These are phyloP conservation scores for Emmonsia crescens DNA, from an alignment of 2,329 filamentous ascomycete species.

Conservation along the genomic window DNA sequence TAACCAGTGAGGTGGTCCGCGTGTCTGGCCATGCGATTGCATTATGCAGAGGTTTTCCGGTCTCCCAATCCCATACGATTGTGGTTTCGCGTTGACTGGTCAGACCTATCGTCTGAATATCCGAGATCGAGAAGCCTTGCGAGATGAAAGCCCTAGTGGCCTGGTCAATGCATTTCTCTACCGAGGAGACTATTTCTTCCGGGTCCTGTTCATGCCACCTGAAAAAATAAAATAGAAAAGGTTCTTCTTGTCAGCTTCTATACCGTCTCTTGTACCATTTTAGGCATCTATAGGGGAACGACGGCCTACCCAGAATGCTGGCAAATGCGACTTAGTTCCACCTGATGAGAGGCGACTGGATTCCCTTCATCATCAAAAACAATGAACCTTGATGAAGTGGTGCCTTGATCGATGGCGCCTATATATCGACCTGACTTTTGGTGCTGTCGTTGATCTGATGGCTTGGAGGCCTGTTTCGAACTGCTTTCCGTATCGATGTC, in stretches of 20 bases:
- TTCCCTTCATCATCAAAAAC: slow-evolving; percentile 75
- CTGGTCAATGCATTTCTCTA: slow-evolving; percentile 68
- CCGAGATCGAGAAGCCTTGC: slow-evolving; percentile 54
- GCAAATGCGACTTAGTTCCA: slow-evolving; percentile 77
- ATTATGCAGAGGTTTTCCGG: slow-evolving; percentile 70
- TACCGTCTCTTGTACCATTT: neutral
- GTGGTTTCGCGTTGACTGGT: slow-evolving; percentile 88
- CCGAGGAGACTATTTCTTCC: slow-evolving; percentile 60
- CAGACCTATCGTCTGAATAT: slow-evolving; percentile 70
- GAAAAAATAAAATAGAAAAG: slow-evolving; percentile 9
- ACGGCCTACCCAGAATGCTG: slow-evolving; percentile 67
- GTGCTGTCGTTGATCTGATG: neutral
- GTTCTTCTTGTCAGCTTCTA: slow-evolving; percentile 1
- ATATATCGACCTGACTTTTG: slow-evolving; percentile 45
- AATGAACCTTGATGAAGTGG: slow-evolving; percentile 78
- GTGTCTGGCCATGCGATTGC: slow-evolving; percentile 90
- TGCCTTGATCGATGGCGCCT: slow-evolving; percentile 83
- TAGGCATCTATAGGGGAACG: slow-evolving; percentile 1
- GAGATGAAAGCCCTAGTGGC: slow-evolving; percentile 60
- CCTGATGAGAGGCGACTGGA: slow-evolving; percentile 71
- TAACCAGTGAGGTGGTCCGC: slow-evolving; percentile 62
- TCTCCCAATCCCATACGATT: slow-evolving; percentile 70
- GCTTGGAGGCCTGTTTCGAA: neutral
- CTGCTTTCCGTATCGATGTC: neutral
- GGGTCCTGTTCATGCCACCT: slow-evolving; percentile 91